These are phyloP conservation scores for Sungouiella thailandica DNA, from an alignment of 805 yeast genomes.

Conservation along the genomic window DNA sequence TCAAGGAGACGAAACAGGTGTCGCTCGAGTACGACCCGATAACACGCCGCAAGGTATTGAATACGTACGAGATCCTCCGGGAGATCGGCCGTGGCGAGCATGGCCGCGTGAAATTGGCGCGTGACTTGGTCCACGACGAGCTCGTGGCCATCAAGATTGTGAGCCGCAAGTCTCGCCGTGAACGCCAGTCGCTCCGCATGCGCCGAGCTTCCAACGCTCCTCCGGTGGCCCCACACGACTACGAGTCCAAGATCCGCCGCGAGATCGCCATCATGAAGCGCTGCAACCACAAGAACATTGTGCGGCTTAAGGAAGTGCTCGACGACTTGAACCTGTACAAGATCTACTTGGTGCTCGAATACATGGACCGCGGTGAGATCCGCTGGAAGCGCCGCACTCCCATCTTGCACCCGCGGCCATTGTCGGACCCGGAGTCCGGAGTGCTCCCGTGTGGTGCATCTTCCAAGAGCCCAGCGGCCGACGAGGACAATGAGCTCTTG, in stretches of 20 bases:
- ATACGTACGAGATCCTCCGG: constrained; percentile 80
- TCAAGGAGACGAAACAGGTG: constrained; percentile 79
- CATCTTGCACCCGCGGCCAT: neutral
- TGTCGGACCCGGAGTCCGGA: constrained; percentile 20
- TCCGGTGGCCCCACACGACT: constrained; percentile 21
- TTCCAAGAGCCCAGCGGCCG: constrained; percentile 3
- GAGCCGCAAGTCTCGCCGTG: constrained; percentile 52
- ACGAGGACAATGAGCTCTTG: constrained; percentile 19
- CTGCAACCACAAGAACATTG: constrained; percentile 41
- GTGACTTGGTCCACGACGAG: constrained; percentile 56
- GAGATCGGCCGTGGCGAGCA: constrained; percentile 97
- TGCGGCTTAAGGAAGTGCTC: constrained; percentile 52
- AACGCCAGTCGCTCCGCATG: constrained; percentile 31
- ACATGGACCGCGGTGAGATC: constrained; percentile 85
- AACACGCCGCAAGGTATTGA: constrained; percentile 72
- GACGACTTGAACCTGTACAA: constrained; percentile 82
- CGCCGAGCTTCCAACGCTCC: constrained; percentile 22
- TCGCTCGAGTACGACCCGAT: constrained; percentile 86
- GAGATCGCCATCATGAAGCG: constrained; percentile 46
- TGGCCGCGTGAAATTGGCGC: constrained; percentile 94
- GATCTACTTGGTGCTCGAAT: constrained; percentile 86
- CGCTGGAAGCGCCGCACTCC: constrained; percentile 52
- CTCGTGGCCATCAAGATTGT: constrained; percentile 92
- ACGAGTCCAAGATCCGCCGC: constrained; percentile 33
- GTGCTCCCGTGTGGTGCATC: constrained; percentile 38